phyloP scores from a whole-genome alignment of 192 early-diverging fungal species.

The Oehlia diaphana region DNA sequence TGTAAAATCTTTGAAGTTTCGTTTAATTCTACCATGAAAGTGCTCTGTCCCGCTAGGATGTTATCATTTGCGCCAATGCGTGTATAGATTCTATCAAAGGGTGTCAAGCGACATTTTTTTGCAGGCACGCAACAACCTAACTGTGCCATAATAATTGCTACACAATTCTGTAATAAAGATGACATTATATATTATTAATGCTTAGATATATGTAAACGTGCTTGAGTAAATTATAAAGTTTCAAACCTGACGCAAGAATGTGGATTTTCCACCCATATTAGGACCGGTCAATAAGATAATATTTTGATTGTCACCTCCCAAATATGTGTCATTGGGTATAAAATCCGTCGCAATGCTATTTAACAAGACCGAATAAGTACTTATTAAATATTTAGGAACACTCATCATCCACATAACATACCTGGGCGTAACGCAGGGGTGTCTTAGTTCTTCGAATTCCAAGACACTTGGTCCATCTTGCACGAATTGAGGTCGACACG shows the following conservation, averaged over 20 bases:
- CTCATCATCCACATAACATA: constrained; percentile 26
- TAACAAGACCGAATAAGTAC: neutral
- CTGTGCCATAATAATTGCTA: constrained; percentile 95
- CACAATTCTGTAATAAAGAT: constrained; percentile 60
- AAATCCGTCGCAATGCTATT: constrained; percentile 61
- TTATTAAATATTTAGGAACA: constrained; percentile 14
- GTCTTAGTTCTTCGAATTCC: constrained; percentile 87
- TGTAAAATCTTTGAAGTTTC: constrained; percentile 92
- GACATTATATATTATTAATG: neutral
- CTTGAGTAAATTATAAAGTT: neutral
- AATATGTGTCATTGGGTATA: constrained; percentile 91
- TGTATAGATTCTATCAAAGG: constrained; percentile 95
- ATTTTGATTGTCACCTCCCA: constrained; percentile 65
- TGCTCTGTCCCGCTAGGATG: constrained; percentile 90
- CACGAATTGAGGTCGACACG: constrained; percentile 87
- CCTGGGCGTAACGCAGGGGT: constrained; percentile 85
- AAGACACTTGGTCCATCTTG: constrained; percentile 62
- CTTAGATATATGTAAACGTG: neutral
- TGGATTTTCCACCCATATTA: constrained; percentile 99
- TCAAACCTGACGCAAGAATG: constrained; percentile 83
- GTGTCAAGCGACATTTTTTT: constrained; percentile 62
- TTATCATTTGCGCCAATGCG: constrained; percentile 98
- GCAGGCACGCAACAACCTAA: constrained; percentile 96
- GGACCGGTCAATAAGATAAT: constrained; percentile 95
- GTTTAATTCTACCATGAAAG: constrained; percentile 94